A percentile compares a stretch with the other conserved stretches of the same genome.
phyloP scores from a whole-genome alignment of 164 flowering plant genomes.

The Warburgia ugandensis region DNA sequence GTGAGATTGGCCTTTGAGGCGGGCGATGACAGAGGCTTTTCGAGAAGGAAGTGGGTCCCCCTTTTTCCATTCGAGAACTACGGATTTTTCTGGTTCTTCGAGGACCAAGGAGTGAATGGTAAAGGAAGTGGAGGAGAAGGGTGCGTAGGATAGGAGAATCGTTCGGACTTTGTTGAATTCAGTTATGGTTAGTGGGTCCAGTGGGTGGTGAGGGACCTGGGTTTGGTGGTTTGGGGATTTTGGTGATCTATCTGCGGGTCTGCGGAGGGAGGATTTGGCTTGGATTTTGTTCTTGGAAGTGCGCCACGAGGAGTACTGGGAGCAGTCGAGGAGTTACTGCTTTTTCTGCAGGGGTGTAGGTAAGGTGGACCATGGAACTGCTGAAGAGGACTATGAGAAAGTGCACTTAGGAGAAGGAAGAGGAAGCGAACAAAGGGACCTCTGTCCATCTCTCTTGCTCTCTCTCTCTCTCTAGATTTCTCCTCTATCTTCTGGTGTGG shows the following conservation, averaged over 20 bases:
- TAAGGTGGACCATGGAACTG: slow-evolving; percentile 10
- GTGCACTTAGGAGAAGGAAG: slow-evolving; percentile 8
- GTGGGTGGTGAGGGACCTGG: slow-evolving; percentile 41
- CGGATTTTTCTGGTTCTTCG: slow-evolving; percentile 40
- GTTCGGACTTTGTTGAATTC: slow-evolving; percentile 36
- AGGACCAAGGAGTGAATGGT: slow-evolving; percentile 56
- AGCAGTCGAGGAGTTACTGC: slow-evolving; percentile 10
- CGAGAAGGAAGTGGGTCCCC: slow-evolving; percentile 57
- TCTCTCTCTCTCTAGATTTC: too few species aligned
- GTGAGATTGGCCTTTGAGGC: slow-evolving; percentile 32
- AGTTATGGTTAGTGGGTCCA: slow-evolving; percentile 53
- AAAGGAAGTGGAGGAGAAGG: slow-evolving; percentile 21
- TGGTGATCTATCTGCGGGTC: too few species aligned
- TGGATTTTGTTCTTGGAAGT: slow-evolving; percentile 21
- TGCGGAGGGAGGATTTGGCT: slow-evolving; percentile 4
- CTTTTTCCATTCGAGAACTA: slow-evolving; percentile 53
- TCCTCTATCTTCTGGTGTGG: too few species aligned
- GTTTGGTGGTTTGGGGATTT: neutral
- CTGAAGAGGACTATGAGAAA: slow-evolving; percentile 8
- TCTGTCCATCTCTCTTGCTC: slow-evolving; percentile 18
- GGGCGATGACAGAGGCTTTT: slow-evolving; percentile 53
- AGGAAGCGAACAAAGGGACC: slow-evolving; percentile 9
- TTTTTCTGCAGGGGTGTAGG: slow-evolving; percentile 3
- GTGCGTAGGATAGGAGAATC: slow-evolving; percentile 26
- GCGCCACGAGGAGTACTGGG: slow-evolving; percentile 19